Evolutionary conservation across 441 rosid species (phyloP).

Genomic region (Rhodomyrtus psidioides): DNA sequence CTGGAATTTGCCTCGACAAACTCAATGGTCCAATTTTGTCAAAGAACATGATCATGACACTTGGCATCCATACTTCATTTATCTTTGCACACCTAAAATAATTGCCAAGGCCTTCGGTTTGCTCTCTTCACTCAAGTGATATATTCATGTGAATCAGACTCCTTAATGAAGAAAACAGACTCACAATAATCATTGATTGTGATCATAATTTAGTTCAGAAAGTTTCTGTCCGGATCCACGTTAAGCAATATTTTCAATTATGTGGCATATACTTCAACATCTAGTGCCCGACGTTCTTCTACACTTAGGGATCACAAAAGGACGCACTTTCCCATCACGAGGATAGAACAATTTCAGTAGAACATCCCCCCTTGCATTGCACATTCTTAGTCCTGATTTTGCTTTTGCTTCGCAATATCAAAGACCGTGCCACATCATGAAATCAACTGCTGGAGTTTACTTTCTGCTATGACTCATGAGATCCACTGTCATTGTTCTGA

Average conservation of each 20-base stretch:
- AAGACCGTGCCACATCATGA: neutral
- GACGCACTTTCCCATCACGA: neutral
- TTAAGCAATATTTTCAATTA: neutral
- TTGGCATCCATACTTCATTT: neutral
- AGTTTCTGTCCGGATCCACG: neutral
- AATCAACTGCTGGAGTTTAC: neutral
- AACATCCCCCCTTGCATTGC: neutral
- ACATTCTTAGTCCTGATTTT: neutral
- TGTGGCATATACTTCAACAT: neutral
- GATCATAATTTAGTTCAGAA: neutral
- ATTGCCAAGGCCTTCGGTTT: neutral
- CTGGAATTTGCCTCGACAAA: neutral
- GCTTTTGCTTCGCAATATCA: neutral
- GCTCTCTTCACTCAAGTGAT: neutral
- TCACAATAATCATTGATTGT: neutral
- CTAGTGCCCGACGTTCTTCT: neutral
- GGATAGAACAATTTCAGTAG: neutral
- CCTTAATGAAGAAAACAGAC: neutral
- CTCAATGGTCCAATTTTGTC: neutral
- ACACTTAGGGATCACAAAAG: neutral
- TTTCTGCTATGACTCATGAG: neutral
- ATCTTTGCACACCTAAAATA: neutral
- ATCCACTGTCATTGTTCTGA: neutral
- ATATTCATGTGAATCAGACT: neutral
- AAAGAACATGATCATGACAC: neutral